Conservation (phyloP, 208 protist genomes). For the Acanthamoeba castellanii region DNA sequence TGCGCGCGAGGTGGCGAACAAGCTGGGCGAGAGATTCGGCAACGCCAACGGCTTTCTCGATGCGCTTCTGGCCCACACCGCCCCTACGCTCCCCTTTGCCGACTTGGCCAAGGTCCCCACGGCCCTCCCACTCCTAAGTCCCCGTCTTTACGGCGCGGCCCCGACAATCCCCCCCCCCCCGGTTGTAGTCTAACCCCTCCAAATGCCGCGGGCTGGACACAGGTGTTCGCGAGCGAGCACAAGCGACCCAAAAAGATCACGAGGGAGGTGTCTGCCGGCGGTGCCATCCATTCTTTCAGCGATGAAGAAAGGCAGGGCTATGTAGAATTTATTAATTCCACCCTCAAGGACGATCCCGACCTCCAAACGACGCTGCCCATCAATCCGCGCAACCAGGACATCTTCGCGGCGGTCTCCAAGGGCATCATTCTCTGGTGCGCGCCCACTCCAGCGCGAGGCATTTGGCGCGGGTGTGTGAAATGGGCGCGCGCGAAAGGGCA, state of each 20-base stretch:
- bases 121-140: too few species aligned
- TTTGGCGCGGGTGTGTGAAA: not conserved
- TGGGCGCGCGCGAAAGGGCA: too few species aligned
- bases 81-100: not conserved
- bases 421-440: slow-evolving; percentile 84
- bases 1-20: not conserved
- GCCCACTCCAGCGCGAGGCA: not conserved
- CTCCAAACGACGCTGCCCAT: slow-evolving; percentile 76
- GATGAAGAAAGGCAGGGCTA: slow-evolving; percentile 88
- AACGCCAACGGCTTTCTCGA: slow-evolving; percentile 34
- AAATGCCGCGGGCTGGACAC: too few species aligned
- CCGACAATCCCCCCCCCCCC: not conserved
- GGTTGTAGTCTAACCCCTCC: not conserved
- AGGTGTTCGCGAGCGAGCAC: not conserved
- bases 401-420: slow-evolving; percentile 84
- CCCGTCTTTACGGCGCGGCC: too few species aligned
- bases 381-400: slow-evolving; percentile 67
- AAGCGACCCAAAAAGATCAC: slow-evolving; percentile 51
- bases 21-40: slow-evolving; percentile 13
- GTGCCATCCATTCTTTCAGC: slow-evolving; percentile 64
- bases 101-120: not conserved
- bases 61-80: not conserved
- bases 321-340: slow-evolving; percentile 89
- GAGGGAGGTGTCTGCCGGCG: slow-evolving; percentile 26
- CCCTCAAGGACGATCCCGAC: slow-evolving; percentile 85